Conservation (phyloP, 345 rosid genomes). For the Eucalyptus sp. region DNA sequence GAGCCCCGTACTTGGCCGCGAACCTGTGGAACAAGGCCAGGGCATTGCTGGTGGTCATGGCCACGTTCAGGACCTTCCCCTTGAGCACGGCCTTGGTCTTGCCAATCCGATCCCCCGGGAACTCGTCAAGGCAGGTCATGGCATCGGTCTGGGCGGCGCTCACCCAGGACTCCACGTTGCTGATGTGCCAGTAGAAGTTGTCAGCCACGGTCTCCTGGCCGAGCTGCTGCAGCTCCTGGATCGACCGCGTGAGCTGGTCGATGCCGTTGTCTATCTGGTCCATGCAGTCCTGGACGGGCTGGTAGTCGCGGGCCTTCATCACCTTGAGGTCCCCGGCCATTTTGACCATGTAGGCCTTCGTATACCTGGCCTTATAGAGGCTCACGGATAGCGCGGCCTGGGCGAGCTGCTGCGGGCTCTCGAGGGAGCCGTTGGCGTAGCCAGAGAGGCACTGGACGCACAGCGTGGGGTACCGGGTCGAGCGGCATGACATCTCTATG, state of each 20-base stretch:
- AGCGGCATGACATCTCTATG: conserved; percentile 37
- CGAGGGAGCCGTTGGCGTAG: conserved; percentile 15
- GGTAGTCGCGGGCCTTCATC: conserved; percentile 26
- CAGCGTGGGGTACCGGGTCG: conserved; percentile 40
- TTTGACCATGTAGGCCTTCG: conserved; percentile 41
- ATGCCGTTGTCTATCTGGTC: conserved; percentile 43
- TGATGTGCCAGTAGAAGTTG: conserved; percentile 35
- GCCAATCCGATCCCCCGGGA: conserved; percentile 45
- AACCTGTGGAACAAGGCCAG: conserved; percentile 57
- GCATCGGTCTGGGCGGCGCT: conserved; percentile 73
- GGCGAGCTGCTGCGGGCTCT: conserved; percentile 46
- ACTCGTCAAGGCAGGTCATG: conserved; percentile 33
- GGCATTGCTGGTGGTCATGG: conserved; percentile 70
- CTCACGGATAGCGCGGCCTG: conserved; percentile 51
- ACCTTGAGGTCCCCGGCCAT: conserved; percentile 23
- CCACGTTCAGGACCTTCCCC: conserved; percentile 69
- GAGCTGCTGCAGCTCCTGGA: conserved; percentile 41
- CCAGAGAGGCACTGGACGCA: conserved; percentile 44
- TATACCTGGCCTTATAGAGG: conserved; percentile 35
- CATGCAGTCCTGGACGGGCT: conserved; percentile 46
- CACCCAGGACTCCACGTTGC: conserved; percentile 64
- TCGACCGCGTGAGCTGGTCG: conserved; percentile 44
- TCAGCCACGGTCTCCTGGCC: neutral
- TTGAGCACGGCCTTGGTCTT: conserved; percentile 65
- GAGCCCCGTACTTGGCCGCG: conserved; percentile 28